Conservation (phyloP, 805 yeast genomes). For the Scheffersomyces lignosus region DNA sequence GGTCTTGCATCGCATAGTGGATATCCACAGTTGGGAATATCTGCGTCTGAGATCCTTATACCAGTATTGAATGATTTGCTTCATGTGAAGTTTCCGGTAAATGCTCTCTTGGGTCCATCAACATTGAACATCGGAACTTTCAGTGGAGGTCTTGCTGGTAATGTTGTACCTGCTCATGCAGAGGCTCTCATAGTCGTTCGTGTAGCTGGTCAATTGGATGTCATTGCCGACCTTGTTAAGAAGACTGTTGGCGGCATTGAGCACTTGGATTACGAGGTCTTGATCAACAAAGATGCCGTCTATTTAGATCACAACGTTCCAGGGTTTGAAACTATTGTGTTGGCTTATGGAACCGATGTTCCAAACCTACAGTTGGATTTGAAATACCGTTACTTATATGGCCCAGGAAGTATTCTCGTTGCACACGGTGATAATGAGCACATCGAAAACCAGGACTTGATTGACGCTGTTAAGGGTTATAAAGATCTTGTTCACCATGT, state of each 20-base stretch:
- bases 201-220: constrained; percentile 48
- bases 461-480: constrained; percentile 54
- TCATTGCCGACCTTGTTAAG: constrained; percentile 35
- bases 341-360: constrained; percentile 50
- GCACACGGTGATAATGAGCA: constrained; percentile 62
- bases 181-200: constrained; percentile 51
- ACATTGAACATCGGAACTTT: constrained; percentile 63
- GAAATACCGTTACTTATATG: constrained; percentile 52
- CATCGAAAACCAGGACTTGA: constrained; percentile 47
- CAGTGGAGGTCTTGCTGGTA: constrained; percentile 63
- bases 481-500: constrained; percentile 36
- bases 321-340: constrained; percentile 56
- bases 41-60: constrained; percentile 58
- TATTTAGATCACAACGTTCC: constrained; percentile 58
- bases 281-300: constrained; percentile 37
- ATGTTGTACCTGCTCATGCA: constrained; percentile 64
- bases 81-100: constrained; percentile 45
- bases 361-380: constrained; percentile 25
- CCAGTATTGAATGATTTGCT: constrained; percentile 49
- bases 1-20: constrained; percentile 69
- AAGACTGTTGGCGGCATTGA: constrained; percentile 30
- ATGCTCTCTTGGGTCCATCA: constrained; percentile 56
- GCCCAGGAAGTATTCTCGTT: constrained; percentile 63
- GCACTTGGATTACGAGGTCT: constrained; percentile 18
- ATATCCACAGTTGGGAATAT: constrained; percentile 66